Evolutionary conservation across 2,329 filamentous ascomycete genomes (phyloP).

Genomic region (Didymella pomorum): DNA sequence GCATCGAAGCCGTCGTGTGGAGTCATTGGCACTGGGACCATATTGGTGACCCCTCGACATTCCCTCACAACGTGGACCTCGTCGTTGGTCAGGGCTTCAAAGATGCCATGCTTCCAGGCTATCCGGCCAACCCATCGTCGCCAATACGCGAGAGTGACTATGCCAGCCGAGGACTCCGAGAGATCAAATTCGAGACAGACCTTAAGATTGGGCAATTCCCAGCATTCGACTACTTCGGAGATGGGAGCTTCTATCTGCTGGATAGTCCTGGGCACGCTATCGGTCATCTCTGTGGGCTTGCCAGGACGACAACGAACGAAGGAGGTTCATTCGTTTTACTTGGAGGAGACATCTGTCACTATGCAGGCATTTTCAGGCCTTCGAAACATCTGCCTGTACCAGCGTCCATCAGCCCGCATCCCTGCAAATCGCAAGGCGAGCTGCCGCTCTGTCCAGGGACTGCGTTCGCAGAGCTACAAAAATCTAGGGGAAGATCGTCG

Average conservation of each 20-base stretch:
- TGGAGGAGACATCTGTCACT: slow-evolving; percentile 40
- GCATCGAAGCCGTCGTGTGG: slow-evolving; percentile 52
- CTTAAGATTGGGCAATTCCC: slow-evolving; percentile 55
- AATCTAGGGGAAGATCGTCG: slow-evolving; percentile 17
- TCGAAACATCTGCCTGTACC: slow-evolving; percentile 33
- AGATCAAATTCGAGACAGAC: slow-evolving; percentile 29
- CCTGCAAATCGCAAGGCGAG: slow-evolving; percentile 18
- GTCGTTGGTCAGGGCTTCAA: slow-evolving; percentile 64
- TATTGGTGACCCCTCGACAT: slow-evolving; percentile 59
- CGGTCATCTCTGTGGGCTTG: slow-evolving; percentile 61
- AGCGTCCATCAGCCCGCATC: slow-evolving; percentile 28
- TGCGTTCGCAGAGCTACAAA: slow-evolving; percentile 30
- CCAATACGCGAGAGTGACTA: slow-evolving; percentile 36
- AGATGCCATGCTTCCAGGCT: slow-evolving; percentile 57
- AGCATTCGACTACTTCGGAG: slow-evolving; percentile 63
- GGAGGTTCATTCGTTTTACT: slow-evolving; percentile 37
- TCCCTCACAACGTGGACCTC: slow-evolving; percentile 57
- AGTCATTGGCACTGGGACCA: slow-evolving; percentile 59
- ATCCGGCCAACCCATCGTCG: slow-evolving; percentile 47
- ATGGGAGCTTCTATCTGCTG: slow-evolving; percentile 65
- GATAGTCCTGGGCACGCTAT: slow-evolving; percentile 62
- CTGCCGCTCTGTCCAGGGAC: slow-evolving; percentile 29
- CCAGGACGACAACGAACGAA: slow-evolving; percentile 46
- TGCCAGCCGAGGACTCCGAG: slow-evolving; percentile 32
- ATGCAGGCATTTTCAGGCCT: slow-evolving; percentile 38